These are phyloP conservation scores for Clitocybe nebularis DNA, from an alignment of 1,284 basidiomycete genomes.

Conservation along the genomic window DNA sequence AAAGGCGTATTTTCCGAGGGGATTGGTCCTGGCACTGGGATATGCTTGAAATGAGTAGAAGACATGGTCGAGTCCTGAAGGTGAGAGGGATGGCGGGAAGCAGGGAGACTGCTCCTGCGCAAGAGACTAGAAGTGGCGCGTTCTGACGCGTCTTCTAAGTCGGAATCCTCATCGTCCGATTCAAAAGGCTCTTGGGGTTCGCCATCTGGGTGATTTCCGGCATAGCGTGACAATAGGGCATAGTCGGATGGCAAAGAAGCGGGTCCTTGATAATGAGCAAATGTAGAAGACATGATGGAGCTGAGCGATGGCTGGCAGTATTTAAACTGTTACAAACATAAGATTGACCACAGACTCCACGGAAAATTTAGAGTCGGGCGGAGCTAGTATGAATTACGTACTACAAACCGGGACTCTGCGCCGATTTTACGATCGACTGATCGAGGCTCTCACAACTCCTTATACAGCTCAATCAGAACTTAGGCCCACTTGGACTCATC, in stretches of 20 bases:
- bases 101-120: constrained; percentile 21
- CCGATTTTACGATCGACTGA: no score
- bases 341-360: no score
- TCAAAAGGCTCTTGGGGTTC: constrained; percentile 15
- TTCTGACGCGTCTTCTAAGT: constrained; percentile 15
- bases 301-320: no score
- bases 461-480: no score
- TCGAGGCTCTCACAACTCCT: no score
- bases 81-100: constrained; percentile 19
- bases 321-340: no score
- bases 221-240: constrained; percentile 51
- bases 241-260: constrained; percentile 63
- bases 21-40: constrained; percentile 17
- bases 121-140: constrained; percentile 7
- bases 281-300: constrained; percentile 33
- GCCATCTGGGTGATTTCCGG: constrained; percentile 24
- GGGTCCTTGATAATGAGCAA: constrained; percentile 48
- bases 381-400: no score
- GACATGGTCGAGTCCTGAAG: constrained; percentile 26
- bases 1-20: constrained; percentile 50
- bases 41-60: constrained; percentile 13
- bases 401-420: no score
- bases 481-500: no score
- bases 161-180: constrained; percentile 18
- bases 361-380: no score